Percentiles rank a stretch among this genome's conserved stretches.
These are phyloP conservation scores for Rhizopogon roseolus DNA, from an alignment of 768 basidiomycete genomes.

Conservation along the genomic window DNA sequence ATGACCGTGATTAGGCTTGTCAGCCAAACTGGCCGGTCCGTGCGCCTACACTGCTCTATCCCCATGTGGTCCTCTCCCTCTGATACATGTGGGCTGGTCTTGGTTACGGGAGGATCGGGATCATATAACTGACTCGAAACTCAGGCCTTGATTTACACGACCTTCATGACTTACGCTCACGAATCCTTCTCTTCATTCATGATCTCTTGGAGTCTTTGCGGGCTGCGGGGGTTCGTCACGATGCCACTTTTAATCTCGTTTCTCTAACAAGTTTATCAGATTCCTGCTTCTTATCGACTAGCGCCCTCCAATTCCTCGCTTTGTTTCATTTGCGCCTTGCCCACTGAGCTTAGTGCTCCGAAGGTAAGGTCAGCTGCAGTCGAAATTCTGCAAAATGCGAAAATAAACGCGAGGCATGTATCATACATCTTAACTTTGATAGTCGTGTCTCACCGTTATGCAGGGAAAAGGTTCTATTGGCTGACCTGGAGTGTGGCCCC, in stretches of 20 bases:
- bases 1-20: constrained; percentile 35
- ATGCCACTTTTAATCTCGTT: constrained; percentile 2
- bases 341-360: constrained; percentile 36
- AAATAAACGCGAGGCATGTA: constrained; percentile 40
- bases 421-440: constrained; percentile 6
- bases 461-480: constrained; percentile 47
- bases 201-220: constrained; percentile 55
- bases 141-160: constrained; percentile 65
- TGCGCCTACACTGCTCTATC: constrained; percentile 60
- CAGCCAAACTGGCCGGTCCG: constrained; percentile 39
- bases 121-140: neutral
- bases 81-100: constrained; percentile 47
- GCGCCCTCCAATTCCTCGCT: constrained; percentile 55
- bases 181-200: constrained; percentile 60
- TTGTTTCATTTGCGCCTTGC: constrained; percentile 54
- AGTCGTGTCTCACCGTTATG: constrained; percentile 2
- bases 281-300: constrained; percentile 58
- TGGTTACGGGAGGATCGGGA: neutral
- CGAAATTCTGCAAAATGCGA: constrained; percentile 40
- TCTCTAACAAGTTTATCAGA: constrained; percentile 30
- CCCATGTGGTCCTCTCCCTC: constrained; percentile 62
- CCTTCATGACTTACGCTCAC: constrained; percentile 58
- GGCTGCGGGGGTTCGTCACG: constrained; percentile 49
- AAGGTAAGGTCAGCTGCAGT: constrained; percentile 39
- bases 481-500: constrained; percentile 46